Evolutionary conservation across 1,139 yeast species (phyloP), one percentile per base, ranked within the genome.

Genomic region (Kodamaea sp.): DNA sequence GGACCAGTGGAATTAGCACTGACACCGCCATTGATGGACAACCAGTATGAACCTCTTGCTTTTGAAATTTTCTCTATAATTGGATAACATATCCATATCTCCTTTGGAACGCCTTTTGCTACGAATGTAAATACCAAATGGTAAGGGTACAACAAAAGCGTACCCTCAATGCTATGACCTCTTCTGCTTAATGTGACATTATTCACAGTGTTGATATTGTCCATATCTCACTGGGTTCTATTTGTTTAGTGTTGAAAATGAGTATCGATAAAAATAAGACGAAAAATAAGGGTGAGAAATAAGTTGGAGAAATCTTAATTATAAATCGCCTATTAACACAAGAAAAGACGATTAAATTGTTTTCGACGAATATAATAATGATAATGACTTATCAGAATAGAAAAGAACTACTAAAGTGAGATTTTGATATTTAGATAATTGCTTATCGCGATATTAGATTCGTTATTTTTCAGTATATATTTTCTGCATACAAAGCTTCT

Each of bases 41-140:
- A 45, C 59, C 68, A 58, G 2, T 77, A 65, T 3, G 80, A 67
- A 24, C 84, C 80, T 46, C 77, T 53, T 25, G 81, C 72, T 47
- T 84, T 79, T 46, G 77, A 76, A 2, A 86, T 80, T 40, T 74
- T 67, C 34, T 81, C 84, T 34, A 90, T 82, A 49, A 90, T 79
- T 0, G 97, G 97, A 60, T 90, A 92, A 44, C 96, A 85, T 27
- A 89, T 75, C 98, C 98, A 92, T 20, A 88, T 76, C 57, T 92
- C 97, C 43, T 81, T 65, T 28, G 67, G 63, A 25, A 59, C 60
- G 27, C 34, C 40, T 11, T 41, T 38, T 46, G 50, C n/a, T 48
- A 43, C 33, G 42, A 50, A 50, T 30, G 44, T 77, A 60, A 90
- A 90, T 22, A 92, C 92, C 54, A 92, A 68, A 65, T 92, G 98